Evolutionary conservation across 768 basidiomycete species (phyloP), one percentile per base, ranked within the genome.

Genomic region (Mrakia frigida): DNA sequence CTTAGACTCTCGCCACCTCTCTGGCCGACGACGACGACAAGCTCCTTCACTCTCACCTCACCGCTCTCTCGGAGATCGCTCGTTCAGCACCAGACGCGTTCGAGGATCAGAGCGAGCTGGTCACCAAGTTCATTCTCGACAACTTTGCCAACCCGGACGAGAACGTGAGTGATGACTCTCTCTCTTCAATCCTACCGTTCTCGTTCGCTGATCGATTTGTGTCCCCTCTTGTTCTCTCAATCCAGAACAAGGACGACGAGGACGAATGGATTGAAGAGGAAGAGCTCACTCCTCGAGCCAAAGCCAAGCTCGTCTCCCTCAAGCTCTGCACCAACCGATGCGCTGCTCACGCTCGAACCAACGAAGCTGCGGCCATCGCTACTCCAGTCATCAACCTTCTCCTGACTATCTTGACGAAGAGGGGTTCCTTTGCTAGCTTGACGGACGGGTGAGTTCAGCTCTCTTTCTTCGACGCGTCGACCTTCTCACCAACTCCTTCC

Each of bases 261-360:
- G 81, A 84, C 41, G 92, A 94, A 79, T 98, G 94, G 94, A 84
- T 88, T 14, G 87, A 90, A 43, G 90, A 94, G 46, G 86, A 86
- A 0, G 86, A 89, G 4, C 82, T 96, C 31, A 81, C 88, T 0
- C 84, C 86, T 2, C 85, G 86, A 5, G 86, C 93, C 0, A 85
- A 85, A 61, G 91, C 92, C 0, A 93, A 92, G 81, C 81, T 97
- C 4, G 83, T 90, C 11, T 87, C 89, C 1, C 82, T 98, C 33
- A 94, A 97, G 83, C 87, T 95, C 7, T 90, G 90, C 81, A 87
- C 92, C 35, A 90, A 94, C 82, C 89, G 94, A 25, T 89, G 90
- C 81, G 85, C 96, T 18, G 88, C 90, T 0, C 90, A 90, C 79
- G 88, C 88, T 0, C 79, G 83, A 9, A 84, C 87, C 23, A 87